phyloP scores from a whole-genome alignment of 2,329 filamentous ascomycete species.

The Botrytis sinoallii region DNA sequence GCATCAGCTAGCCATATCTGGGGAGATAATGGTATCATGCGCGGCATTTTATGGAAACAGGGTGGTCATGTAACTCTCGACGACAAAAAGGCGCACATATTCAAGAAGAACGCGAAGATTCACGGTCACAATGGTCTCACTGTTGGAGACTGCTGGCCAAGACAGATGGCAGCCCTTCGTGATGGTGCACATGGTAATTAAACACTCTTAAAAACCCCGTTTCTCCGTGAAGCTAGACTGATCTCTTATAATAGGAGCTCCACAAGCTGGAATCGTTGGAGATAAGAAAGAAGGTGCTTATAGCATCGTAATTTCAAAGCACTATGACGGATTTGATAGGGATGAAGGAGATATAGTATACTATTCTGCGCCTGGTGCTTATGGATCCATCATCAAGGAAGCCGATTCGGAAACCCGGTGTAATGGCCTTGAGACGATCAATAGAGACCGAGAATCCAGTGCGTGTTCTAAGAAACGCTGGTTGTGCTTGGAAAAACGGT shows the following conservation, averaged over 20 bases:
- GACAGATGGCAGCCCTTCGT: background rate
- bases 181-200: constrained; percentile 16
- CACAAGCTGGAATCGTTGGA: constrained; percentile 2
- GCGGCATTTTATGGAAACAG: background rate
- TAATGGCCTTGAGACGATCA: background rate
- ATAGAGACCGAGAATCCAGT: background rate
- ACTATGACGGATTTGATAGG: background rate
- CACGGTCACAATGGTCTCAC: background rate
- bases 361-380: background rate
- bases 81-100: no score
- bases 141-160: background rate
- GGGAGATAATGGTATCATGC: background rate
- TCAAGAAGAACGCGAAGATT: background rate
- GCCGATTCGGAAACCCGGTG: background rate
- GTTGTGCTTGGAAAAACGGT: background rate
- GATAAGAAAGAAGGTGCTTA: background rate
- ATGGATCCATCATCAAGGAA: background rate
- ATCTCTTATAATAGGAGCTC: background rate
- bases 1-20: background rate
- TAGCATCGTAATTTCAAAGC: background rate
- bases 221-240: background rate
- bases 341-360: background rate
- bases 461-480: background rate
- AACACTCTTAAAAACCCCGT: no score
- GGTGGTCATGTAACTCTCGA: no score